Evolutionary conservation across 139 green algal species (phyloP).

Genomic region (Chlorella sp.): DNA sequence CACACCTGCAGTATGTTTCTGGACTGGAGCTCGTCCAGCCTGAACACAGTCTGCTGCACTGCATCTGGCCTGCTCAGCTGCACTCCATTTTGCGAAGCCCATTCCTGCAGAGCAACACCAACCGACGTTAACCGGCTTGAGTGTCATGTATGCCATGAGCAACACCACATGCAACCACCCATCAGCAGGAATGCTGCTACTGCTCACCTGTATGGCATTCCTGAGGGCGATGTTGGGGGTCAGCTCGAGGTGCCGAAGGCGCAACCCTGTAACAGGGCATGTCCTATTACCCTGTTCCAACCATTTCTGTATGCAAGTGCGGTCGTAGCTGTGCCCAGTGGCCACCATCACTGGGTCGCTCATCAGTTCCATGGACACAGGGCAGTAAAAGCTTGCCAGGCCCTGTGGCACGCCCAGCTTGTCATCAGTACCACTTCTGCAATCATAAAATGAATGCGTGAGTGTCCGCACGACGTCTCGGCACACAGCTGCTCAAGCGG

Average conservation of each 20-base stretch:
- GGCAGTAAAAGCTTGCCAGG: constrained; percentile 86
- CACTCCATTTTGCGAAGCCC: constrained; percentile 58
- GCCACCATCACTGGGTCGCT: constrained; percentile 88
- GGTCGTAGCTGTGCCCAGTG: constrained; percentile 92
- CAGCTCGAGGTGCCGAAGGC: constrained; percentile 83
- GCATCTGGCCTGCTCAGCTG: constrained; percentile 35
- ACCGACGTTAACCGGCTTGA: no score
- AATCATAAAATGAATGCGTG: no score
- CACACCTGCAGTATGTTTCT: constrained; percentile 75
- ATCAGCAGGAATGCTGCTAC: no score
- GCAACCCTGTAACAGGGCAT: constrained; percentile 86
- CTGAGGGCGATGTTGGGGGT: constrained; percentile 88
- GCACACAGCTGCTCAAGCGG: no score
- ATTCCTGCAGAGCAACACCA: no score
- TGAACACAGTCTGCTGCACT: no score
- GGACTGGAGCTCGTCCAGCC: constrained; percentile 49
- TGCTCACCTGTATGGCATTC: constrained; percentile 81
- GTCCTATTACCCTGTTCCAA: constrained; percentile 79
- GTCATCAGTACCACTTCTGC: no score
- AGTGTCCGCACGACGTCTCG: no score
- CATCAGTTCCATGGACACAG: constrained; percentile 91
- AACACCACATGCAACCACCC: no score
- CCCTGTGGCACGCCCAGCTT: no score
- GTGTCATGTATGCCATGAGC: no score
- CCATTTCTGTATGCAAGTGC: constrained; percentile 84